Conservation (phyloP, 1,284 basidiomycete species). For the Irpex sp. region DNA sequence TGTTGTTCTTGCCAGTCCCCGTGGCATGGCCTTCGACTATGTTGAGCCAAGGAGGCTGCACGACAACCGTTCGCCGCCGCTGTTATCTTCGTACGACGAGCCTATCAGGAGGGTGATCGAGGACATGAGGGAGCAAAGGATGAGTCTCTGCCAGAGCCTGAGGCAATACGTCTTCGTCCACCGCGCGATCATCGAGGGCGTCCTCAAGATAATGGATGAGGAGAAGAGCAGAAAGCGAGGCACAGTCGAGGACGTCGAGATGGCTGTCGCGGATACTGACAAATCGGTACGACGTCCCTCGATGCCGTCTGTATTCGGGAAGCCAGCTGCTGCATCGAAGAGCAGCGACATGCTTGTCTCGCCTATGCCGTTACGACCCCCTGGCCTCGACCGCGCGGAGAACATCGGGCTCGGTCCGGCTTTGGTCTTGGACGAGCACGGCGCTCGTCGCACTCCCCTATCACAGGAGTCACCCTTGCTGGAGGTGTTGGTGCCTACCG, state of each 20-base stretch:
- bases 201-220: constrained; percentile 75
- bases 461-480: neutral
- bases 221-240: constrained; percentile 43
- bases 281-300: neutral
- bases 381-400: constrained; percentile 1
- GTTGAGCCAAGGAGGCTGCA: constrained; percentile 41
- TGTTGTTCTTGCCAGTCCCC: constrained; percentile 1
- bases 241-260: neutral
- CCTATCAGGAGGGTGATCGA: constrained; percentile 78
- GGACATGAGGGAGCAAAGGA: constrained; percentile 88
- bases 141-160: constrained; percentile 88
- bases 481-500: constrained; percentile 11
- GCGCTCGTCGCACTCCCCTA: neutral
- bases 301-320: neutral
- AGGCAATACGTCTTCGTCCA: constrained; percentile 91
- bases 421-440: constrained; percentile 4
- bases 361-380: neutral
- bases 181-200: constrained; percentile 79
- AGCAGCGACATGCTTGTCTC: neutral
- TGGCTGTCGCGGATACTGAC: neutral
- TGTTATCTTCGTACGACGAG: constrained; percentile 61
- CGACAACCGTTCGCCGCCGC: constrained; percentile 46
- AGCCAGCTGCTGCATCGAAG: neutral
- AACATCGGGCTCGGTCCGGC: constrained; percentile 11
- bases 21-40: constrained; percentile 22